These are phyloP conservation scores for Raffaelea arxii DNA, from an alignment of 2,329 filamentous ascomycete species.

Conservation along the genomic window DNA sequence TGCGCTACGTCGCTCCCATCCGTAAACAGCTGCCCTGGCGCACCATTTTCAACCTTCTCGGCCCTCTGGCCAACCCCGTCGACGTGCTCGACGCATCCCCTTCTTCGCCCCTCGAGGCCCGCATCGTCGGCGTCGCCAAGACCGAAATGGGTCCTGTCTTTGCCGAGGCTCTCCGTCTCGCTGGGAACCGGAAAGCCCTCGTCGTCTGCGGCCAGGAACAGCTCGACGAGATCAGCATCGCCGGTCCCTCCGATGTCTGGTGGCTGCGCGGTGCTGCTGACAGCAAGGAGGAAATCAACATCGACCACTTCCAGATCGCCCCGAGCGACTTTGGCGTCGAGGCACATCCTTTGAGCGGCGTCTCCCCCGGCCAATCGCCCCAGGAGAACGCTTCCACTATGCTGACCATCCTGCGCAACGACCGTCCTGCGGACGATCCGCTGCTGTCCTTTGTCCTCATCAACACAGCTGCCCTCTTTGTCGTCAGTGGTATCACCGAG, in stretches of 20 bases:
- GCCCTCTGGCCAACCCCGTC: conserved; percentile 83
- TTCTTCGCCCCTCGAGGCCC: conserved; percentile 55
- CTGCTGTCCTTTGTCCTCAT: conserved; percentile 90
- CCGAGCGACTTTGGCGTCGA: conserved; percentile 83
- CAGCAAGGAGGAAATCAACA: conserved; percentile 33
- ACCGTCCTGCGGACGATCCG: conserved; percentile 66
- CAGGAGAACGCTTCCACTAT: conserved; percentile 81
- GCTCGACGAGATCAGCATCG: conserved; percentile 90
- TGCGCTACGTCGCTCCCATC: conserved; percentile 79
- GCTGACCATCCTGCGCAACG: conserved; percentile 62
- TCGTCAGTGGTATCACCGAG: conserved; percentile 78
- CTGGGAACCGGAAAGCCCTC: conserved; percentile 72
- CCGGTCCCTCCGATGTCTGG: conserved; percentile 85
- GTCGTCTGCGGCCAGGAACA: conserved; percentile 87
- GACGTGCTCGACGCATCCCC: conserved; percentile 39
- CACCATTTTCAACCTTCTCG: conserved; percentile 95
- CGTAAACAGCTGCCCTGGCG: conserved; percentile 84
- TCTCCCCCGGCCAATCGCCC: conserved; percentile 78
- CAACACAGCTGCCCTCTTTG: conserved; percentile 83
- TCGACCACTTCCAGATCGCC: conserved; percentile 69
- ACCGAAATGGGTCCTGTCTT: conserved; percentile 82
- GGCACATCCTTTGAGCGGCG: conserved; percentile 62
- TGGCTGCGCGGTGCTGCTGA: too few relatives aligned
- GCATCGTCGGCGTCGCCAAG: conserved; percentile 87
- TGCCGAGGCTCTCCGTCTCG: conserved; percentile 68